Base-by-base conservation (phyloP, 75 land plant species). In the Cunninghamia lanceolata region DNA sequence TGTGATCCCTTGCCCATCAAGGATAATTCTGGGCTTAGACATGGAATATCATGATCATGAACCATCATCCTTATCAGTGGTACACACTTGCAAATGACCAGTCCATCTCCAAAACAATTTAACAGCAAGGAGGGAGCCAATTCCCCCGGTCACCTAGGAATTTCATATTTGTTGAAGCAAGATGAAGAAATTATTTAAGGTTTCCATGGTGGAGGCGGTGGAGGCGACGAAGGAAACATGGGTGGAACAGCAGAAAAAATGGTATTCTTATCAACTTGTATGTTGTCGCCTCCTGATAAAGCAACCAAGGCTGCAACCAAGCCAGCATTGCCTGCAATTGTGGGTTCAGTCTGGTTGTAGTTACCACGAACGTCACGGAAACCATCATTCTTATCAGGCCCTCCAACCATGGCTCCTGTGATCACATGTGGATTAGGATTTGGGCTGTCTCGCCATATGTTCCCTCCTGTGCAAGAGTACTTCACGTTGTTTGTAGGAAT, bases 181-280 rank as follows among this genome's bases (percentile, higher is more conserved):
- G 54, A 66, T 8, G 25, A 66, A 66, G 30, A 66, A 19, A 17
- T 10, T 13, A 6, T 42, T 89, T 89, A 94, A 28, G 97, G 97
- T 83, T 80, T 94, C 97, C 97, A 95, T 0, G 95, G 93, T 1
- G 96, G 83, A 0, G 97, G 94, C 1, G 99, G 97, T 3, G 97
- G 99, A 19, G 99, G 96, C 8, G 88, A 39, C 8, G 50, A 2
- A 3, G 94, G 93, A 70, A 82, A 93, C 59, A 92, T 47, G 5
- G 95, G 96, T 5, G 99, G 97, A 63, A 97, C 90, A 0, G 90
- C 96, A n/a, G 94, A 87, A 83, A 95, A 97, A 38, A 97, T 95
- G 63, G 93, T 87, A 86, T 95, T 94, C 83, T 87, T 86, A 87
- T 95, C 95, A 84, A 95, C 87, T 53, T 88, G 87, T 10, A 89